Evolutionary conservation across 78 protist genomes (phyloP).

Genomic region (Dictyostelium purpureum): DNA sequence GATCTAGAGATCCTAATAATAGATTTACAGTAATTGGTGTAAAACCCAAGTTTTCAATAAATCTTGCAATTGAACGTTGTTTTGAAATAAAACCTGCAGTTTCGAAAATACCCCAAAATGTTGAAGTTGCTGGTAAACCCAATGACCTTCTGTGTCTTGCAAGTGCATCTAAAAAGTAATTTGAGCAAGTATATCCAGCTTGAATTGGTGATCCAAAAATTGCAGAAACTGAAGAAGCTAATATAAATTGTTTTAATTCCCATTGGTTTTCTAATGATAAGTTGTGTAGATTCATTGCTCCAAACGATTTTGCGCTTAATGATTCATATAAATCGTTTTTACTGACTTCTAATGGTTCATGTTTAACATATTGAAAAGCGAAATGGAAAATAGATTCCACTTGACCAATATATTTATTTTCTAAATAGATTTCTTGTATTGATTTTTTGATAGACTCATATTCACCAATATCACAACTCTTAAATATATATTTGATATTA

Average conservation of each 20-base stretch:
- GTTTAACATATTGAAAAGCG: background rate
- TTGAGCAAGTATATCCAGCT: background rate
- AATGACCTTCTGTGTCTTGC: background rate
- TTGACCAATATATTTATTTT: background rate
- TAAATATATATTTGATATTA: background rate
- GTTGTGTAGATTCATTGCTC: background rate
- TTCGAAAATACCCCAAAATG: conserved; percentile 67
- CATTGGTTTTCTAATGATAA: background rate
- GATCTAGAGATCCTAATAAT: background rate
- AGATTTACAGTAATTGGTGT: background rate
- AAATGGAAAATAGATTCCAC: background rate
- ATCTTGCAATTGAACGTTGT: background rate
- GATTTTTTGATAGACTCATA: background rate
- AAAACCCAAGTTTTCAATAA: background rate
- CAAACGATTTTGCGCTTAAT: background rate
- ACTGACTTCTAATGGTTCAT: background rate
- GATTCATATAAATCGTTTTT: background rate
- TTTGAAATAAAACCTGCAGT: conserved; percentile 30
- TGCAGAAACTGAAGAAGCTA: background rate
- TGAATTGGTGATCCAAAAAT: background rate
- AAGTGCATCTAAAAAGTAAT: background rate
- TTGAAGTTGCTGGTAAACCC: conserved; percentile 29
- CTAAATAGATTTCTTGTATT: background rate
- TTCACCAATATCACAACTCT: background rate
- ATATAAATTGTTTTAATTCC: background rate